Conservation (phyloP, 108 stramenopile species). For the Skeletonema costatum region DNA sequence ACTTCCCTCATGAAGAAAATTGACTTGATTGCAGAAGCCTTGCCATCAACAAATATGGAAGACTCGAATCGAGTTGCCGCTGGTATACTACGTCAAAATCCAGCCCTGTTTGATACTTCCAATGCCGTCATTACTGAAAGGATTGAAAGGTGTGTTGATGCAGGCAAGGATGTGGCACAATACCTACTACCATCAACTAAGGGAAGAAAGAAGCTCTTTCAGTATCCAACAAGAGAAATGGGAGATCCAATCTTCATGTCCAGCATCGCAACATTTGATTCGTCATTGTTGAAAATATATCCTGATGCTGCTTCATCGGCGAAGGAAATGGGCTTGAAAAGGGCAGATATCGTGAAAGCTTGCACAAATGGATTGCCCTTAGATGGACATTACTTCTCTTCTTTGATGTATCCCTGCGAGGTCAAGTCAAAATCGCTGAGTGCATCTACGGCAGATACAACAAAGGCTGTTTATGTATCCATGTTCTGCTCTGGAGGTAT, state of each 20-base stretch:
- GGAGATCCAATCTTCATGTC: slow-evolving; percentile 8
- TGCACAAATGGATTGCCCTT: slow-evolving; percentile 5
- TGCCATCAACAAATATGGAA: slow-evolving; percentile 6
- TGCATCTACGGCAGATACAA: background rate
- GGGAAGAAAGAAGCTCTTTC: slow-evolving; percentile 22
- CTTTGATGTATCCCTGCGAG: background rate
- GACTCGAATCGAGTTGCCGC: background rate
- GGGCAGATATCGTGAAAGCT: slow-evolving; percentile 5
- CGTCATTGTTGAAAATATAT: slow-evolving; percentile 17
- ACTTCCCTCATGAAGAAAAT: slow-evolving; percentile 49
- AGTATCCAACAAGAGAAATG: background rate
- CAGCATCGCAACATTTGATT: slow-evolving; percentile 13
- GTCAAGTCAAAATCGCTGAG: background rate
- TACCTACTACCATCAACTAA: slow-evolving; percentile 29
- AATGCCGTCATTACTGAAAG: slow-evolving; percentile 28
- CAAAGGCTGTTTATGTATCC: slow-evolving; percentile 10
- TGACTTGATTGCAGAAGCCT: slow-evolving; percentile 16
- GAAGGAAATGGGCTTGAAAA: slow-evolving; percentile 12
- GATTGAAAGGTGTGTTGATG: slow-evolving; percentile 13
- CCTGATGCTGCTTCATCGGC: slow-evolving; percentile 16
- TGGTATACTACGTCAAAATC: slow-evolving; percentile 41
- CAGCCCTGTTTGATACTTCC: slow-evolving; percentile 38
- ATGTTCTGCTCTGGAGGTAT: slow-evolving; percentile 38
- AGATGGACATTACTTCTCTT: slow-evolving; percentile 22
- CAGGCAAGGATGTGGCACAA: slow-evolving; percentile 10